Base-by-base conservation (phyloP, 768 basidiomycete species). In the Suillus subluteus region DNA sequence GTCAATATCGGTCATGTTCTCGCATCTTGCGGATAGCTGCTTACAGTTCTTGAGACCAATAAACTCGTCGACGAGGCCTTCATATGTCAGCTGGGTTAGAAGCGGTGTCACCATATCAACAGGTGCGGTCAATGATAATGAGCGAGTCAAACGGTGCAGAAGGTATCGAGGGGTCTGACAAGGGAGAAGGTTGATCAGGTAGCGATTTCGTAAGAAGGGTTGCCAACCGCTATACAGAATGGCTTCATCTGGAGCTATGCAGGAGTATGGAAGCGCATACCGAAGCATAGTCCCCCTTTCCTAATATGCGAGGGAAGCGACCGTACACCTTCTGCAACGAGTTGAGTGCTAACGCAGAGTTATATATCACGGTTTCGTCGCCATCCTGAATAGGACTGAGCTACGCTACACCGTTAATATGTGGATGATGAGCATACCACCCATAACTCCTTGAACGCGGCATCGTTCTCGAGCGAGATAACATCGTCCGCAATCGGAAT, bases 51-150 rank as follows among this genome's bases (percentile, higher is more conserved):
- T 91, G 68, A 99, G 90, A 0, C 94, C 92, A 58, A 98, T 82
- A 43, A 95, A 80, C 76, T 99, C 98, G 73, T 99, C 98, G 41
- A 98, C 84, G 58, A 99, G 88, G 23, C 98, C 98, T 75, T 99
- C 92, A 71, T 99, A 99, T 0, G 98, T 99, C 65, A 99, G 82
- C 73, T 99, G 96, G 3, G 98, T 99, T 56, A 97, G 86, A 62
- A 99, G 82, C 1, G 98, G 95, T 0, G 98, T 98, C 66, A 99
- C 89, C 92, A 98, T 92, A 73, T 99, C 98, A 12, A 92, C 88
- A 41, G n/a, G 89, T 88, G 58, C 98, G 88, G 76, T 99, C 98
- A 65, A 99, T 71, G 44, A 99, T 83, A 70, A 99, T 90, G 66
- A 99, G 79, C 16, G 88, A 90, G 75, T 99, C 98, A 63, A 99